Percentiles rank a stretch among this genome's conserved stretches.
Evolutionary conservation across 2,329 filamentous ascomycete species (phyloP).

Genomic region (Xylariaceae sp.): DNA sequence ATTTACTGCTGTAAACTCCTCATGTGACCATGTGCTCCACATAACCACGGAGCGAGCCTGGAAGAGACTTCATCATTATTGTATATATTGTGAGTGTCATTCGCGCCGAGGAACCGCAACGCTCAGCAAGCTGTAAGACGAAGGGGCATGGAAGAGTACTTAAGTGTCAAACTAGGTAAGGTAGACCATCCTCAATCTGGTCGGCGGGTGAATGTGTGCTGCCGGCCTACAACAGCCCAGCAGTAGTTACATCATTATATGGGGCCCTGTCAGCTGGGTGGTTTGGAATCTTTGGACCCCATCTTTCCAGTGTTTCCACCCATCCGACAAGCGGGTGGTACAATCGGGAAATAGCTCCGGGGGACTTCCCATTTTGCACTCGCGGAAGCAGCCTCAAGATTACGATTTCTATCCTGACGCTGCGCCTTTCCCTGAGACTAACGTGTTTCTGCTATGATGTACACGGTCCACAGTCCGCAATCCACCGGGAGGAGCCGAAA

Average conservation of each 20-base stretch:
- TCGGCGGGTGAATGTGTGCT: conserved; percentile 14
- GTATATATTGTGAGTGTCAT: not conserved
- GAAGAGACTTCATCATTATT: not conserved
- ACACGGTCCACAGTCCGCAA: not conserved
- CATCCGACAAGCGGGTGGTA: conserved; percentile 19
- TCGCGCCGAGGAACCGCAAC: too few species aligned
- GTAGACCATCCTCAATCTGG: conserved; percentile 18
- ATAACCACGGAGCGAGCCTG: conserved; percentile 1
- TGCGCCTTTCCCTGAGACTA: conserved; percentile 4
- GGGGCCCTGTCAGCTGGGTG: conserved; percentile 25
- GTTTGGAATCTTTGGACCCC: too few species aligned
- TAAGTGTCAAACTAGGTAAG: too few species aligned
- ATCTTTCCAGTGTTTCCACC: conserved; percentile 21
- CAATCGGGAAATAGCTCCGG: conserved; percentile 26
- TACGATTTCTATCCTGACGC: conserved; percentile 1
- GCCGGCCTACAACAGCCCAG: too few species aligned
- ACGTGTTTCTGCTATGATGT: conserved; percentile 3
- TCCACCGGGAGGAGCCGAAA: conserved; percentile 12
- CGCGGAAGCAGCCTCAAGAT: conserved; percentile 20
- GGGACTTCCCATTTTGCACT: conserved; percentile 26
- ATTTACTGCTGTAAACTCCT: too few species aligned
- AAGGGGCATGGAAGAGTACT: too few species aligned
- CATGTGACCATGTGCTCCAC: too few species aligned
- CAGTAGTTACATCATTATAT: too few species aligned
- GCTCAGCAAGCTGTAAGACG: too few species aligned